Conservation (phyloP, 805 yeast species). For the Zygosaccharomyces kombuchaensis region DNA sequence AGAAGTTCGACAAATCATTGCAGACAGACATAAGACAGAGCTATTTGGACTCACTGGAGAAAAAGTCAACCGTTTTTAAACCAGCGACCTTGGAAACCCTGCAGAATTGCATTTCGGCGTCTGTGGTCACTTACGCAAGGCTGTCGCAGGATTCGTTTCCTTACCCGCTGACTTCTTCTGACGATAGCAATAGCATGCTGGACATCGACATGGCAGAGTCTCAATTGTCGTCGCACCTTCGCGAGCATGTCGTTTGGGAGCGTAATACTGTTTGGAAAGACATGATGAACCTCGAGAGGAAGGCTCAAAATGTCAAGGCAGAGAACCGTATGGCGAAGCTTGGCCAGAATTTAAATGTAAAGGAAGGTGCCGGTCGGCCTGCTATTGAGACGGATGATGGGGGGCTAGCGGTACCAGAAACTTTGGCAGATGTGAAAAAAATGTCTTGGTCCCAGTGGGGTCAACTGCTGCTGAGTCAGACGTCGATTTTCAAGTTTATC, state of each 20-base stretch:
- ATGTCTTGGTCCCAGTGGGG: slow-evolving; percentile 15
- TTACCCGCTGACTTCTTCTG: slow-evolving; percentile 8
- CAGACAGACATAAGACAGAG: slow-evolving; percentile 54
- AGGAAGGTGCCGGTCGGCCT: slow-evolving; percentile 24
- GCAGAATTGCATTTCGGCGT: slow-evolving; percentile 49
- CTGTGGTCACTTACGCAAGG: slow-evolving; percentile 52
- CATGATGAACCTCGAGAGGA: slow-evolving; percentile 85
- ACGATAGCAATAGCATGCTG: slow-evolving; percentile 11
- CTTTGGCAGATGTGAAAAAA: slow-evolving; percentile 18
- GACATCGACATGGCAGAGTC: slow-evolving; percentile 41
- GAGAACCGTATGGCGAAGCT: slow-evolving; percentile 27
- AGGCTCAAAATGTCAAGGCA: slow-evolving; percentile 67
- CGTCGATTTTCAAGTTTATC: slow-evolving; percentile 39
- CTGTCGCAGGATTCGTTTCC: slow-evolving; percentile 28
- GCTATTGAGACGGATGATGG: slow-evolving; percentile 22
- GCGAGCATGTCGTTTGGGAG: slow-evolving; percentile 97
- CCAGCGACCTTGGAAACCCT: slow-evolving; percentile 45
- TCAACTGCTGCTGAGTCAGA: slow-evolving; percentile 30
- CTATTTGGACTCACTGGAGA: slow-evolving; percentile 49
- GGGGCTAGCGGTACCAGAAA: slow-evolving; percentile 14
- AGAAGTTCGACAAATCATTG: slow-evolving; percentile 85
- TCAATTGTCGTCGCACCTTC: slow-evolving; percentile 51
- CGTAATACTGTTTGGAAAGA: slow-evolving; percentile 98
- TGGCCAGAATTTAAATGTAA: slow-evolving; percentile 15
- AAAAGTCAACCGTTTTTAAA: slow-evolving; percentile 52